Evolutionary conservation across 192 early-diverging fungal species (phyloP).

Genomic region (Neocallimastix lanati): DNA sequence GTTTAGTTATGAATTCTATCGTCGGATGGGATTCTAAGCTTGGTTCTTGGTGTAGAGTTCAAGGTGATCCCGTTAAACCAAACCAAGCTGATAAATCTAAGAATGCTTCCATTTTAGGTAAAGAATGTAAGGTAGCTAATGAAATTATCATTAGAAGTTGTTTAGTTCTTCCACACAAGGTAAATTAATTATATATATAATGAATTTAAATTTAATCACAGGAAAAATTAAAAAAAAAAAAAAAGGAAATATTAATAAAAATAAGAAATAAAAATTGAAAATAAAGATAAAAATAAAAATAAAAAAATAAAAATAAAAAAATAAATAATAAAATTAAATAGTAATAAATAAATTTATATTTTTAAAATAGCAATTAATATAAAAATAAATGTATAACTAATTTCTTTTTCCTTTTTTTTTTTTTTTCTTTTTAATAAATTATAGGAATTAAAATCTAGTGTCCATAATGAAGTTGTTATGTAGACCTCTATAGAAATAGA

Average conservation of each 20-base stretch:
- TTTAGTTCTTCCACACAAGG: constrained; percentile 95
- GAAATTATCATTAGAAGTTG: constrained; percentile 91
- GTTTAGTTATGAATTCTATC: constrained; percentile 70
- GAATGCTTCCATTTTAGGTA: constrained; percentile 76
- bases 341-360: background rate
- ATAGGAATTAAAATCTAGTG: background rate
- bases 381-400: background rate
- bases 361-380: too few species aligned
- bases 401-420: background rate
- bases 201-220: too few species aligned
- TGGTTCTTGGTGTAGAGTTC: constrained; percentile 82
- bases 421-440: background rate
- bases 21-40: constrained; percentile 88
- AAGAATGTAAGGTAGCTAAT: constrained; percentile 79
- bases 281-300: too few species aligned
- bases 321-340: too few species aligned
- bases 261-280: too few species aligned
- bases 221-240: too few species aligned
- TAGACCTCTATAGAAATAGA: background rate
- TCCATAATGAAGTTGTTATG: background rate
- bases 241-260: too few species aligned
- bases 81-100: constrained; percentile 43
- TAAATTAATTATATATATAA: too few species aligned
- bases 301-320: too few species aligned
- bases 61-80: constrained; percentile 60